These are phyloP conservation scores for Cymodocea nodosa DNA, from an alignment of 116 monocot genomes.

Conservation along the genomic window DNA sequence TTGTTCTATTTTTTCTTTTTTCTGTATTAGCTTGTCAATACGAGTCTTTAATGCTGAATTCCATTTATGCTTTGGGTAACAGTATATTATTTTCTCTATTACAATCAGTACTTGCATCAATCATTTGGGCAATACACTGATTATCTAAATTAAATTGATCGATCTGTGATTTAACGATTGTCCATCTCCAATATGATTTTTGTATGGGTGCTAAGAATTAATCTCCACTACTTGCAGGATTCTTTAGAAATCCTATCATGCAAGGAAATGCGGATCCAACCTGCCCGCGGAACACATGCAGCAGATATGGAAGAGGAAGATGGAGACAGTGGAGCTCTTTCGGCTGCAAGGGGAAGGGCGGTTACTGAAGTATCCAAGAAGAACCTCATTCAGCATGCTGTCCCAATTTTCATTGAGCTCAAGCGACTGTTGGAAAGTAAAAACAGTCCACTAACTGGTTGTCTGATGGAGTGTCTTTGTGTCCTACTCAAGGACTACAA, in stretches of 20 bases:
- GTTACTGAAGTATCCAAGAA: conserved; percentile 89
- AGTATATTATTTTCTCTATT: too few species aligned
- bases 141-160: too few species aligned
- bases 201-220: not conserved
- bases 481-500: conserved; percentile 84
- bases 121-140: too few species aligned
- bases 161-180: too few species aligned
- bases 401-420: conserved; percentile 92
- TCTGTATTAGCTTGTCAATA: too few species aligned
- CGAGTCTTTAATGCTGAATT: too few species aligned
- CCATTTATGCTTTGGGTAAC: too few species aligned
- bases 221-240: conserved; percentile 35
- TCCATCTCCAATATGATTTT: not conserved
- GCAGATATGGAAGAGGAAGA: conserved; percentile 58
- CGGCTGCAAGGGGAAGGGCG: conserved; percentile 54
- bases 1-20: too few species aligned
- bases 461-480: conserved; percentile 77
- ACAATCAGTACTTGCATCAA: too few species aligned
- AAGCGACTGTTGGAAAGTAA: conserved; percentile 78
- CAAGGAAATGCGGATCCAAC: conserved; percentile 85
- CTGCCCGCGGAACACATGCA: conserved; percentile 22
- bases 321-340: conserved; percentile 24
- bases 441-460: conserved; percentile 85
- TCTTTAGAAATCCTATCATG: conserved; percentile 66
- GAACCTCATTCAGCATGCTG: conserved; percentile 77